Conservation (phyloP, 225 moss, liverwort and hornwort genomes). For the Polytrichum formosum region DNA sequence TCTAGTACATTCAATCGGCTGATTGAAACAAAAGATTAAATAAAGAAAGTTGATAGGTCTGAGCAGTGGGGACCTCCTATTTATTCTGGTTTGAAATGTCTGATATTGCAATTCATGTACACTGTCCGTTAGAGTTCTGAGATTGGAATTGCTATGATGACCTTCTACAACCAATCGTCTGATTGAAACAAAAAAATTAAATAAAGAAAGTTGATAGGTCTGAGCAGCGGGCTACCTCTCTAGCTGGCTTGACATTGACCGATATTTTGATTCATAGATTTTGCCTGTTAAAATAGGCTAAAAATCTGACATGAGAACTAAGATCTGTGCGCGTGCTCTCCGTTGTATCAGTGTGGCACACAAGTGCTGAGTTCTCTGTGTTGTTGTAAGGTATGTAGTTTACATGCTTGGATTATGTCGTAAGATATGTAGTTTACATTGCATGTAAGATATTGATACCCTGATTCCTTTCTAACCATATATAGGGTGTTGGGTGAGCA, state of each 20-base stretch:
- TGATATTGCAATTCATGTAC: too few relatives aligned
- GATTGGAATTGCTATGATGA: slow-evolving; percentile 18
- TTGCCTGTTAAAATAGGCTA: neutral
- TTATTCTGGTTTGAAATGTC: neutral
- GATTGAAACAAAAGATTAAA: slow-evolving; percentile 13
- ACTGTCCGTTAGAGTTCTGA: neutral
- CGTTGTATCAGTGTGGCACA: neutral
- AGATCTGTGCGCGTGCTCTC: neutral
- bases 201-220: slow-evolving; percentile 5
- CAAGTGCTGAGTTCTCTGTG: neutral
- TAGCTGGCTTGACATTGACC: neutral
- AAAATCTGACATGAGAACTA: neutral
- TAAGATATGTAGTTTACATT: neutral
- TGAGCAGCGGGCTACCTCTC: neutral
- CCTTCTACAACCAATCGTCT: neutral
- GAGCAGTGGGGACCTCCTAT: neutral
- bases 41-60: slow-evolving; percentile 29
- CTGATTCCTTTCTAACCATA: neutral
- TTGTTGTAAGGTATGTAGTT: neutral
- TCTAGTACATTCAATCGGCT: slow-evolving; percentile 13
- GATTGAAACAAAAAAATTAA: neutral
- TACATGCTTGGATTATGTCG: neutral
- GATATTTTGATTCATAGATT: neutral
- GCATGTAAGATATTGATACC: neutral
- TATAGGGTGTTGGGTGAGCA: slow-evolving; percentile 12